A percentile compares a stretch with the other conserved stretches of the same genome.
Conservation (phyloP, 495 filamentous ascomycete genomes). For the Lophium mytilinum region DNA sequence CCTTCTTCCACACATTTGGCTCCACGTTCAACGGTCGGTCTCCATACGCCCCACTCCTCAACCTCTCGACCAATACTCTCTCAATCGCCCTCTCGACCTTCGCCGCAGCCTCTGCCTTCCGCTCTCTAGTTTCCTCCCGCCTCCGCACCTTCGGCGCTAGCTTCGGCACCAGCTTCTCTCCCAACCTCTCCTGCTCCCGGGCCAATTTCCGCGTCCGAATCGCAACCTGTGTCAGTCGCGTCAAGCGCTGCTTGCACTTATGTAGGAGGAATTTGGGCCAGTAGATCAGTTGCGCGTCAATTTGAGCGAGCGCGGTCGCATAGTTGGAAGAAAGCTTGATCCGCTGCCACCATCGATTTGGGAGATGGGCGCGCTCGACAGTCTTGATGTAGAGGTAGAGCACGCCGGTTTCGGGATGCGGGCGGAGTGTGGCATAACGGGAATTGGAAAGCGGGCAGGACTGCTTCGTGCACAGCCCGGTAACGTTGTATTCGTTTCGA, state of each 20-base stretch:
- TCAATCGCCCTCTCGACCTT: slow-evolving; percentile 96
- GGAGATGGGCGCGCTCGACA: slow-evolving; percentile 71
- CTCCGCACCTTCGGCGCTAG: slow-evolving; percentile 87
- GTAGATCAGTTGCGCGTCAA: slow-evolving; percentile 84
- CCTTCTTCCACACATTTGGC: slow-evolving; percentile 94
- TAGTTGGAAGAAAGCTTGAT: slow-evolving; percentile 89
- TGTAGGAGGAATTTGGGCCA: slow-evolving; percentile 94
- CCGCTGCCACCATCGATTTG: slow-evolving; percentile 89
- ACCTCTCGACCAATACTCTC: slow-evolving; percentile 84
- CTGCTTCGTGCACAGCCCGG: slow-evolving; percentile 88
- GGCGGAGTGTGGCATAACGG: slow-evolving; percentile 88
- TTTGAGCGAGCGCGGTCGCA: slow-evolving; percentile 73
- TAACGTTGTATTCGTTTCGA: slow-evolving; percentile 92
- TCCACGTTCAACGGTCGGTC: slow-evolving; percentile 91
- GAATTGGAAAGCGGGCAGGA: slow-evolving; percentile 93
- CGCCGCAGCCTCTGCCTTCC: slow-evolving; percentile 87
- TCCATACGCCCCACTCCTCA: slow-evolving; percentile 90
- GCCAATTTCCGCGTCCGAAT: slow-evolving; percentile 78
- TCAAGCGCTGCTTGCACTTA: slow-evolving; percentile 97
- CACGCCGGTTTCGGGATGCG: slow-evolving; percentile 67
- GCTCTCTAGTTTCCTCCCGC: slow-evolving; percentile 81
- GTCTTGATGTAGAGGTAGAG: slow-evolving; percentile 99
- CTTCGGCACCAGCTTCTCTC: slow-evolving; percentile 81
- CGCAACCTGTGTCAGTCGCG: slow-evolving; percentile 83
- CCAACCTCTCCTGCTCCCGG: slow-evolving; percentile 82